Conservation (phyloP, 805 yeast genomes). For the Ogataea chonburiensis region DNA sequence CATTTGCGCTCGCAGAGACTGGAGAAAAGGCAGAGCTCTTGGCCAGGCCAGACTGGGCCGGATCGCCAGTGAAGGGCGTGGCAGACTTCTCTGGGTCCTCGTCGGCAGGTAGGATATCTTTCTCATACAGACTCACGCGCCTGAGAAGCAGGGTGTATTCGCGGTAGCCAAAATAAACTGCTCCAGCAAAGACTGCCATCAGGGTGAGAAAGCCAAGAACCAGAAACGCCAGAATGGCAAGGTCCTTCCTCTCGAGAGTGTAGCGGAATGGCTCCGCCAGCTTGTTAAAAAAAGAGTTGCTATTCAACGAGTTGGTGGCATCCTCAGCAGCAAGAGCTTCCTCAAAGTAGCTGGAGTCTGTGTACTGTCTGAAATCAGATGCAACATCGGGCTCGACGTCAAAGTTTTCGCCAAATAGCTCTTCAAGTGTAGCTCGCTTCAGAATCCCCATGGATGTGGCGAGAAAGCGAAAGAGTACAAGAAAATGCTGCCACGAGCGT, state of each 20-base stretch:
- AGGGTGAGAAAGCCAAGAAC: conserved; percentile 16
- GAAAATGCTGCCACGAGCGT: conserved; percentile 7
- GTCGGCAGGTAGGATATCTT: conserved; percentile 7
- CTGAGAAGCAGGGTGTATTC: conserved; percentile 18
- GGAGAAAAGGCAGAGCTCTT: not conserved
- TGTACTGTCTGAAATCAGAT: conserved; percentile 15
- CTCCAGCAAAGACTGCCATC: conserved; percentile 17
- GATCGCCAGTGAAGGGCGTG: not conserved
- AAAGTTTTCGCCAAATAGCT: conserved; percentile 9
- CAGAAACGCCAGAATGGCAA: conserved; percentile 15
- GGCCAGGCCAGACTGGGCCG: not conserved
- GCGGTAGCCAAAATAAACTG: conserved; percentile 18
- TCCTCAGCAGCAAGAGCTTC: conserved; percentile 6
- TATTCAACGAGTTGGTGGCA: conserved; percentile 12
- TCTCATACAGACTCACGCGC: conserved; percentile 16
- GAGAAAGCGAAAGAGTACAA: conserved; percentile 2
- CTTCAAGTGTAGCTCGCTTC: conserved; percentile 14
- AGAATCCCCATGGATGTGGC: conserved; percentile 4
- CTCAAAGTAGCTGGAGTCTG: conserved; percentile 8
- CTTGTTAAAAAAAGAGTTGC: conserved; percentile 13
- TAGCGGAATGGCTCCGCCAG: conserved; percentile 16
- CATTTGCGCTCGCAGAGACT: too few relatives aligned
- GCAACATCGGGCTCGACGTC: conserved; percentile 9
- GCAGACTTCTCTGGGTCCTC: conserved; percentile 1
- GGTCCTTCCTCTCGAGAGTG: conserved; percentile 19